Conservation (phyloP, 768 basidiomycete species). For the Phaffia australis region DNA sequence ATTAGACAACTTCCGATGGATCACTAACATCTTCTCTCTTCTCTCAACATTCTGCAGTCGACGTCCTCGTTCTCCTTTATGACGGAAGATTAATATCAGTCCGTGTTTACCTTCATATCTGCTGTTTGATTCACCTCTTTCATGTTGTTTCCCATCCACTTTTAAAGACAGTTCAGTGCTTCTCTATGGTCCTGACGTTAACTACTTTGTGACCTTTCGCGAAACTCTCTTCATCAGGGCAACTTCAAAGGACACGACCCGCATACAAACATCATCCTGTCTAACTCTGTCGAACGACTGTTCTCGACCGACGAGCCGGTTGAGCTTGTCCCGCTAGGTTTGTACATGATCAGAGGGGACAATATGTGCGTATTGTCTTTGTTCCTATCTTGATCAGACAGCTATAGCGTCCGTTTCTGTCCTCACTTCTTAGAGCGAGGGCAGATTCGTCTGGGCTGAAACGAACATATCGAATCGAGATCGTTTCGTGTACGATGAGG, state of each 20-base stretch:
- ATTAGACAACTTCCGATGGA: neutral
- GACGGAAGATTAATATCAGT: constrained; percentile 93
- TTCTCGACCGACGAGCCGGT: constrained; percentile 84
- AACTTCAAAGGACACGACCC: constrained; percentile 85
- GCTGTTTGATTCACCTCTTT: neutral
- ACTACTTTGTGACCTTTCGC: constrained; percentile 1
- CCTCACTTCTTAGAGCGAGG: too few species aligned
- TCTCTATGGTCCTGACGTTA: constrained; percentile 2
- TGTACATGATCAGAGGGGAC: constrained; percentile 96
- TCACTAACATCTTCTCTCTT: neutral
- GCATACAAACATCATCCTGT: constrained; percentile 89
- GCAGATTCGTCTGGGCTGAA: too few species aligned
- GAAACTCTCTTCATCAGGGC: constrained; percentile 48
- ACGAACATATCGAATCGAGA: too few species aligned
- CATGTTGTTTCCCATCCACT: neutral
- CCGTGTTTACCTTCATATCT: constrained; percentile 34
- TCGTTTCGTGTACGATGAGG: neutral
- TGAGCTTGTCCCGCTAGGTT: constrained; percentile 83
- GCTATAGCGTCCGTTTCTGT: too few species aligned
- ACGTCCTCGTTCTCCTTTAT: constrained; percentile 86
- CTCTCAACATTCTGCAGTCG: constrained; percentile 46
- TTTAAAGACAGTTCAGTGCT: neutral
- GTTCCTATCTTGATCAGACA: neutral
- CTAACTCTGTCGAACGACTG: constrained; percentile 85
- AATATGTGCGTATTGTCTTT: constrained; percentile 64